Percentiles rank a stretch among this genome's conserved stretches.
These are phyloP conservation scores for Geotrichum cucujoidarum DNA, from an alignment of 1,139 yeast genomes.

Conservation along the genomic window DNA sequence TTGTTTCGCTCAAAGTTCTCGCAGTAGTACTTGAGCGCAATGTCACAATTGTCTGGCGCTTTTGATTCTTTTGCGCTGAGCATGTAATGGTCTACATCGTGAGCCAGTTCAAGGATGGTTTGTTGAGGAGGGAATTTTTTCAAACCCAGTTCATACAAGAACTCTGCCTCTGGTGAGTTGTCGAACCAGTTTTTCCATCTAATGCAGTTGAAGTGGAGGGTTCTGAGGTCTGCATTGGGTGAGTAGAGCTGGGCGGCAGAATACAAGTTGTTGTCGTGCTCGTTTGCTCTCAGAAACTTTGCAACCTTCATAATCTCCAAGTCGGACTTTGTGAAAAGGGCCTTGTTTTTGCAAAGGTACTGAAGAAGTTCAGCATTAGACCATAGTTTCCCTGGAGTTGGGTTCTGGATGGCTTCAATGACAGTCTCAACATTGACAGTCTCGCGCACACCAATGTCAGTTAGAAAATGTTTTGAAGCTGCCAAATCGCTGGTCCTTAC, in stretches of 20 bases:
- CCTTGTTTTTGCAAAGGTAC: constrained; percentile 33
- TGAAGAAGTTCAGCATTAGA: constrained; percentile 36
- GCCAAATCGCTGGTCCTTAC: constrained; percentile 29
- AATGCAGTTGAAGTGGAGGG: constrained; percentile 33
- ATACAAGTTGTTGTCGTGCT: constrained; percentile 22
- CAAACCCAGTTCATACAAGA: constrained; percentile 35
- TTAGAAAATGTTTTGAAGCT: constrained; percentile 33
- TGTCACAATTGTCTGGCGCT: constrained; percentile 20
- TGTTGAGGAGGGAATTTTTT: constrained; percentile 28
- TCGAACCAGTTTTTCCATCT: constrained; percentile 34
- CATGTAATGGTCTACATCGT: constrained; percentile 12
- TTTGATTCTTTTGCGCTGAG: not conserved
- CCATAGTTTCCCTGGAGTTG: constrained; percentile 34
- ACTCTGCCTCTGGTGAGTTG: constrained; percentile 30
- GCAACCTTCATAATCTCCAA: constrained; percentile 33
- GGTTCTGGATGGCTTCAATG: constrained; percentile 33
- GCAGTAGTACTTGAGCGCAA: constrained; percentile 28
- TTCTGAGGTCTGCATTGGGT: constrained; percentile 31
- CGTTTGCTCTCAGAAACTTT: constrained; percentile 30
- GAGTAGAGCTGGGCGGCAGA: constrained; percentile 32
- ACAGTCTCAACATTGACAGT: constrained; percentile 41
- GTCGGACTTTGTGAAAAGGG: constrained; percentile 31
- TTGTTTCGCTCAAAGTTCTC: constrained; percentile 23
- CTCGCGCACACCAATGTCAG: constrained; percentile 37
- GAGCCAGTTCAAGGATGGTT: constrained; percentile 25